Evolutionary conservation across 495 filamentous ascomycete species (phyloP), one percentile per base, ranked within the genome.

Genomic region (Penicillium robsamsonii): DNA sequence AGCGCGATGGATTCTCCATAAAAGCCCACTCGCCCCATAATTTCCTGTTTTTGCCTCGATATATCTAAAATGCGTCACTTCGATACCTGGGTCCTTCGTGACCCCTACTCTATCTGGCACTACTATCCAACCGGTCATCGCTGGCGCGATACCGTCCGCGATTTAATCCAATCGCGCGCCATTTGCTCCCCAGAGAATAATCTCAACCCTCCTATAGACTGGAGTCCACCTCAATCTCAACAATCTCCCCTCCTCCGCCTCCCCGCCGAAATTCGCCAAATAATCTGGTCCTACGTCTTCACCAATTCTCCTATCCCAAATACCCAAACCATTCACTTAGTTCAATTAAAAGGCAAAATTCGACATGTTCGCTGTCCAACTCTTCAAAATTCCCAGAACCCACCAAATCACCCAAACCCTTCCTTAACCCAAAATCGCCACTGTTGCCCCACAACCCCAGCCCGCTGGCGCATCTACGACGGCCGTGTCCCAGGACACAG

Each of bases 221-320:
- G 35, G 35, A 38, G 59, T 24, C 53, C 20, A 63, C 58, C 33
- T 45, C 49, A 61, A 18, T 29, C 63, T 2, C 74, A 75, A 51
- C 20, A 58, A 25, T 62, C 63, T 30, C 22, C 37, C 9, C 59
- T 76, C 44, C 54, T 77, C 30, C 63, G 59, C 41, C 66, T 82
- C 0, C 83, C 83, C 2, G 63, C 73, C 8, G 83, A 86, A 64
- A 73, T 86, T 52, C 78, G 83, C 13, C 65, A 80, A 25, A 74
- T 81, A 50, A 84, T 84, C 37, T 84, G 80, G 66, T 62, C 66
- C 15, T 78, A 82, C 51, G 76, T 81, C 59, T 77, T 83, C 53
- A 72, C 52, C n/a, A 27, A 54, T 18, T 31, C 30, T 10, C 5
- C 29, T 10, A 17, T 10, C 3, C 51, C 52, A 27, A 46, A 12